Conservation (phyloP, 192 early-diverging fungal genomes). For the Allomyces macrogynus region DNA sequence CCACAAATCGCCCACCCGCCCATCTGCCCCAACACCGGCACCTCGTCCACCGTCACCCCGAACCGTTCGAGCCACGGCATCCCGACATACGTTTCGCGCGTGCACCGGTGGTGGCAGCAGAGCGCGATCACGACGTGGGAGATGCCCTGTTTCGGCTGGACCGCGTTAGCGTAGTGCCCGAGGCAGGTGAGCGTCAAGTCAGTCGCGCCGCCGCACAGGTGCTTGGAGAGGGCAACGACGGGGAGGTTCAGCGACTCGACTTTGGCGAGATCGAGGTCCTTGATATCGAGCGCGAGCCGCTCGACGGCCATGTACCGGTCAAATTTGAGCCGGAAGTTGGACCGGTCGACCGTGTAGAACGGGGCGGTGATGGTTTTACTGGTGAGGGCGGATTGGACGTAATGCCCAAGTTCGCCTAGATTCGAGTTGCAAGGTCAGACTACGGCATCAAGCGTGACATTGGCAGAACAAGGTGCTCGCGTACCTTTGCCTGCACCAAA, state of each 20-base stretch:
- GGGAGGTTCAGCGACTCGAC: slow-evolving; percentile 13
- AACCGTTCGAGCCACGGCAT: slow-evolving; percentile 32
- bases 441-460: no score
- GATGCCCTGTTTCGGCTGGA: slow-evolving; percentile 12
- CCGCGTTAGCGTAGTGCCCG: slow-evolving; percentile 18
- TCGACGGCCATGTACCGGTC: slow-evolving; percentile 15
- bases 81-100: slow-evolving; percentile 48
- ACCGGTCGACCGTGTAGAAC: slow-evolving; percentile 45
- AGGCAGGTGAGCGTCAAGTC: slow-evolving; percentile 65
- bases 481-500: slow-evolving; percentile 55
- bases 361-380: neutral
- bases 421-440: no score
- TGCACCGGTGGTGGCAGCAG: slow-evolving; percentile 74
- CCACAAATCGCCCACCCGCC: slow-evolving; percentile 60
- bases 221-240: slow-evolving; percentile 64
- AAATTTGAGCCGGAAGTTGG: slow-evolving; percentile 54
- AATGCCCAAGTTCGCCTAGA: slow-evolving; percentile 27
- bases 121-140: slow-evolving; percentile 65
- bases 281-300: slow-evolving; percentile 58
- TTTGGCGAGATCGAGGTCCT: slow-evolving; percentile 53
- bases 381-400: slow-evolving; percentile 20
- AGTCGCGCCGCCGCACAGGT: slow-evolving; percentile 77
- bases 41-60: slow-evolving; percentile 27
- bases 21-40: slow-evolving; percentile 43
- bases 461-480: no score